Base-by-base conservation (phyloP, 768 basidiomycete genomes). In the Lyophyllum decastes region DNA sequence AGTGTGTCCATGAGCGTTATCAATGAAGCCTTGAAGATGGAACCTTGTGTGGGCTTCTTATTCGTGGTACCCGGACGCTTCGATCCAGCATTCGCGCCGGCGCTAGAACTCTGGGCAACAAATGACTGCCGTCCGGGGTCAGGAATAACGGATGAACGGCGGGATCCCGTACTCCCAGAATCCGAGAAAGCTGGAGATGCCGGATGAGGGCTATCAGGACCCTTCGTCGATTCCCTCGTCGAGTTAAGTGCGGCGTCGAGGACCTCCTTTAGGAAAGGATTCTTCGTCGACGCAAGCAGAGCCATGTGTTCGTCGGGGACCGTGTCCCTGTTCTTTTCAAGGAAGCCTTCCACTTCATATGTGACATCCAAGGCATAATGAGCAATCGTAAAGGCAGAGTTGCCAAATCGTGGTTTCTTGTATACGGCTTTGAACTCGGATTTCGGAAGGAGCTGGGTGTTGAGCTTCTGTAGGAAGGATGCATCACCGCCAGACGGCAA, bases 341-440 rank as follows among this genome's bases (percentile, higher is more conserved):
- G 78, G 76, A 99, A 99, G 19, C 97, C 95, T 62, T 98, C 97
- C 6, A 91, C 93, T 68, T 98, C 97, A 73, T 99, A 99, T 2
- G 95, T 98, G 54, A 99, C 97, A 70, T 99, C 97, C 67, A 94
- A 78, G 4, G 97, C 97, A 72, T 99, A 99, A 70, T 99, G 97
- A 9, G 95, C 92, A 64, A 99, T 94, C 1, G 96, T 98, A 74
- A 99, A 99, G 0, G 95, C 89, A 35, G 94, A 89, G 69, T 94
- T 96, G 46, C 95, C 95, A 71, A 99, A 99, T n/a, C 97, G 85
- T 33, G 97, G 96, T 74, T 98, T 99, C 78, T 98, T 98, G 86
- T 90, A 99, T 6, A 98, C 87, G 16, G 80, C 80, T 69, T 90
- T 92, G 76, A 90, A 89, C 61, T 89, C 88, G 6, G 93, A 88